These are phyloP conservation scores for Pogostemon cablin DNA, from an alignment of 257 asterid genomes.

Conservation along the genomic window DNA sequence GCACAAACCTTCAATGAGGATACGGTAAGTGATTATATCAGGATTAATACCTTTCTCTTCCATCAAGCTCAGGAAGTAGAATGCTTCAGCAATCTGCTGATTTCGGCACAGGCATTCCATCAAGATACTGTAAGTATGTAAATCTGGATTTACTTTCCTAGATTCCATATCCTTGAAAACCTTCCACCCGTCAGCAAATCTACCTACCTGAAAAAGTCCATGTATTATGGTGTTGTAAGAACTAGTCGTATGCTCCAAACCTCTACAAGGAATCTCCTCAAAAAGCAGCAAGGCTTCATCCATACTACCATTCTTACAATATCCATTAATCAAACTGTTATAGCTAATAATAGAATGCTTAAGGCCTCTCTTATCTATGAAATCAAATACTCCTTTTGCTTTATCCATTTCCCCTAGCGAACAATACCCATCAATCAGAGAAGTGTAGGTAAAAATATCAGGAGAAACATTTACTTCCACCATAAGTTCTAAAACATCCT, in stretches of 20 bases:
- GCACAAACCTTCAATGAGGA: conserved; percentile 5
- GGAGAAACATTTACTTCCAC: neutral
- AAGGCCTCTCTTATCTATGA: conserved; percentile 3
- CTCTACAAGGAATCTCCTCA: neutral
- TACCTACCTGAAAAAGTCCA: conserved; percentile 2
- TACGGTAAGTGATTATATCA: neutral
- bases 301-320: neutral
- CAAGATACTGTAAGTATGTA: conserved; percentile 14
- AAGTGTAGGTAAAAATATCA: neutral
- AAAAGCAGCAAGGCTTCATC: conserved; percentile 6
- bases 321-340: conserved; percentile 5
- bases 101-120: conserved; percentile 3
- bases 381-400: conserved; percentile 3
- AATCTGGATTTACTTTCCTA: neutral
- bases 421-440: conserved; percentile 12
- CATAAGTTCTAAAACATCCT: conserved; percentile 9
- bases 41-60: neutral
- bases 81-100: conserved; percentile 15
- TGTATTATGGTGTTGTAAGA: conserved; percentile 8
- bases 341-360: conserved; percentile 9
- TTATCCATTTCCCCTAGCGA: conserved; percentile 4
- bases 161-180: conserved; percentile 3
- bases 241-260: neutral
- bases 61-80: conserved; percentile 9
- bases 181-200: conserved; percentile 9